These are phyloP conservation scores for Candida ascalaphidarum DNA, from an alignment of 805 yeast species.

Conservation along the genomic window DNA sequence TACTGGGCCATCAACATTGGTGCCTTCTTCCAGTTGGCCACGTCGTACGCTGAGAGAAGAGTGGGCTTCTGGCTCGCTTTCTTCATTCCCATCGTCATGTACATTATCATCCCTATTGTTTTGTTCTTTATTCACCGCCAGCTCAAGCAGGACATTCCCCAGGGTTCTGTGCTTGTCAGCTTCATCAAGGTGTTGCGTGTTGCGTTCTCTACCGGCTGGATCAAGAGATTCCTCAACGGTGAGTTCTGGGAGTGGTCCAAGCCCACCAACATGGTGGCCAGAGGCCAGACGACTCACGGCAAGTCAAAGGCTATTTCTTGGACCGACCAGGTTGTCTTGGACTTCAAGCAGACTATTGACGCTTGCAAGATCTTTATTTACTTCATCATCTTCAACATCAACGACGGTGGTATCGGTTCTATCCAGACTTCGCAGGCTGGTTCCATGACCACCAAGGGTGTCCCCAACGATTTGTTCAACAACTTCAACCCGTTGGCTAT, in stretches of 20 bases:
- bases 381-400: conserved; percentile 23
- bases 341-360: conserved; percentile 33
- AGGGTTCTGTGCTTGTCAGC: conserved; percentile 41
- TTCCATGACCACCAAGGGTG: conserved; percentile 42
- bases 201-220: conserved; percentile 34
- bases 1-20: conserved; percentile 52
- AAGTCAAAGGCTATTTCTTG: conserved; percentile 16
- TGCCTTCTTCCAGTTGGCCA: conserved; percentile 44
- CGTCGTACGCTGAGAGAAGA: conserved; percentile 42
- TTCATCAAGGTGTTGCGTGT: conserved; percentile 32
- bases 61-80: conserved; percentile 50
- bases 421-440: conserved; percentile 46
- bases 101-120: conserved; percentile 22
- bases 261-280: conserved; percentile 33
- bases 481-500: conserved; percentile 49
- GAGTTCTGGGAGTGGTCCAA: conserved; percentile 43
- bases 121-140: conserved; percentile 14
- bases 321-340: conserved; percentile 40
- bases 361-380: conserved; percentile 39
- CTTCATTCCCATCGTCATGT: conserved; percentile 33
- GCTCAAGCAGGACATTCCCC: conserved; percentile 23
- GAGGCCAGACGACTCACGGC: conserved; percentile 32
- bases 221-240: conserved; percentile 29
- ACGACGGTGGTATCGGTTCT: conserved; percentile 43
- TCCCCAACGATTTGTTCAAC: conserved; percentile 48